Evolutionary conservation across 1,284 basidiomycete species (phyloP), one percentile per base, ranked within the genome.

Genomic region (Naganishia sp.): DNA sequence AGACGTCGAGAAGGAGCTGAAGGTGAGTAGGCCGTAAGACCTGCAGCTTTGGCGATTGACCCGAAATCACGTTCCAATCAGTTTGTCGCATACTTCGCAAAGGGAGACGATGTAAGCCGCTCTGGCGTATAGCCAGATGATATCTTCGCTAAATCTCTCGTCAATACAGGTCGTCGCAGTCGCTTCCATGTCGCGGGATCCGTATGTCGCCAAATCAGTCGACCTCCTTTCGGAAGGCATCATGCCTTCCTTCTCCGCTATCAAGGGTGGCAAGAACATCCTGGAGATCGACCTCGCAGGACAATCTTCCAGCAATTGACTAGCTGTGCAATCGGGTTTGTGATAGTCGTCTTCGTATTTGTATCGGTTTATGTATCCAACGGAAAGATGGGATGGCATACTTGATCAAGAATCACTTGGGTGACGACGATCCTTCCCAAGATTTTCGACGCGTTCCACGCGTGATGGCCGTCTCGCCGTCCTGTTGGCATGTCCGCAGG

Each of bases 81-180:
- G 86, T 91, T 91, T 73, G 83, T 89, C 56, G 89, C 90, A 0
- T 93, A 90, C 80, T 93, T 92, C 76, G 83, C 85, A 54, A 87
- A 88, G 77, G 82, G 81, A 39, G 85, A 86, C 68, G 86, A 86
- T 69, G 84, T 92, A 45, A 83, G 55, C 25, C 21, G 1, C 0
- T 16, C 7, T 21, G 1, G 13, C 28, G 10, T 16, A 45, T 28
- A 9, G 18, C 31, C 49, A 16, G 21, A 11, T 15, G 16, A 33
- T 48, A 42, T 49, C 10, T 13, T 7, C 9, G 36, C 13, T 23
- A 43, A 33, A 9, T 10, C 23, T 28, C 23, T 42, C 33, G 56
- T 53, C 18, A 66, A 23, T 9, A 15, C 64, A 90, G 87, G 94
- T 94, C 75, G 85, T 90, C 52, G 92, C 93, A 3, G 89, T 94